phyloP scores from a whole-genome alignment of 1,284 basidiomycete species.

The Puccinia hordei region DNA sequence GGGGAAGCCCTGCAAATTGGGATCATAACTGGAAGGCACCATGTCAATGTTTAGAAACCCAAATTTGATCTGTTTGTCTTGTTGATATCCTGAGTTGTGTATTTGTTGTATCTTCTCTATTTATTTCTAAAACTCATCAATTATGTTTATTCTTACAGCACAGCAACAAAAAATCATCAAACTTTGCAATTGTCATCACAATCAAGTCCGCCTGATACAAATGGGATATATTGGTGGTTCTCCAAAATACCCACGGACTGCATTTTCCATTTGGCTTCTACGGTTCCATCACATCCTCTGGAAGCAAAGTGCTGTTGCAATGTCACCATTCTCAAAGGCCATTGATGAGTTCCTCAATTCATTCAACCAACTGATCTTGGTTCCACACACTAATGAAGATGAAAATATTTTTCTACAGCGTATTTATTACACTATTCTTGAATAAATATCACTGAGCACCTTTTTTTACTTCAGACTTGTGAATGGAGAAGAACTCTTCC shows the following conservation, averaged over 20 bases:
- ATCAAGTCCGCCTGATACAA: constrained; percentile 15
- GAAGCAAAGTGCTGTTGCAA: constrained; percentile 8
- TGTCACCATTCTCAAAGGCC: constrained; percentile 2
- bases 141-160: not conserved
- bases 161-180: not conserved
- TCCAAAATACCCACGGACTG: not conserved
- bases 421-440: not conserved
- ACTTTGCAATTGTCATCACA: not conserved
- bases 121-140: too few species aligned
- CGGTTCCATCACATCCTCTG: constrained; percentile 16
- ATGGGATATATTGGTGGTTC: constrained; percentile 14
- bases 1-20: constrained; percentile 20
- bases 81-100: constrained; percentile 17
- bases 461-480: not conserved
- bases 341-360: constrained; percentile 31
- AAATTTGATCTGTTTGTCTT: not conserved
- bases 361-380: constrained; percentile 1
- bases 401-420: not conserved
- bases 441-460: not conserved
- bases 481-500: constrained; percentile 34
- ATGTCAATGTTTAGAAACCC: not conserved
- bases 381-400: not conserved
- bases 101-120: not conserved
- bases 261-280: constrained; percentile 15
- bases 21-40: constrained; percentile 4